These are phyloP conservation scores for Caloboletus inedulis DNA, from an alignment of 1,284 basidiomycete species.

Conservation along the genomic window DNA sequence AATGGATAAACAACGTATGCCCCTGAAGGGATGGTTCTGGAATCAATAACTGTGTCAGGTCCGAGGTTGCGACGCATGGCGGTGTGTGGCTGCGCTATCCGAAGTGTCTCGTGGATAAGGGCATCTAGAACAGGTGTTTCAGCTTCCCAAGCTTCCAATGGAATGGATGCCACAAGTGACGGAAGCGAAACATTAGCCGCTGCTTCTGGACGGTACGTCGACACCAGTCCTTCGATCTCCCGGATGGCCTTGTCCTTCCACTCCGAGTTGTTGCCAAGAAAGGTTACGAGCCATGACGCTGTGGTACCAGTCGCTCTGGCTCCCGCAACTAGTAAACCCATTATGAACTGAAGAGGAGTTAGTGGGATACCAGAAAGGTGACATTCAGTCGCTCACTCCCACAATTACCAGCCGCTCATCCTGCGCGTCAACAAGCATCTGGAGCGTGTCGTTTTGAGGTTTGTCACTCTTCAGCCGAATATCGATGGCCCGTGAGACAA, in stretches of 20 bases:
- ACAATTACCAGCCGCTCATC: conserved; percentile 66
- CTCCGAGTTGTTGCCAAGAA: conserved; percentile 58
- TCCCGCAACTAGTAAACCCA: conserved; percentile 72
- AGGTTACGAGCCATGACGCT: conserved; percentile 71
- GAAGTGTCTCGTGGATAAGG: conserved; percentile 68
- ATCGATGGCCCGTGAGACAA: conserved; percentile 54
- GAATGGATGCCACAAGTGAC: conserved; percentile 51
- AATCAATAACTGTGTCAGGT: conserved; percentile 60
- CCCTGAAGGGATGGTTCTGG: conserved; percentile 62
- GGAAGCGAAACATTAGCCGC: conserved; percentile 37
- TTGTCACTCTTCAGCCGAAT: conserved; percentile 53
- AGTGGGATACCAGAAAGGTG: conserved; percentile 20
- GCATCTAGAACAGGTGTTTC: conserved; percentile 65
- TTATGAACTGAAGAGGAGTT: conserved; percentile 56
- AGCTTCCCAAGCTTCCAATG: conserved; percentile 66
- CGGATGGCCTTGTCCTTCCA: conserved; percentile 56
- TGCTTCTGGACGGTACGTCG: conserved; percentile 37
- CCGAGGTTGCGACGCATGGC: conserved; percentile 76
- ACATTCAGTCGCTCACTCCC: conserved; percentile 47
- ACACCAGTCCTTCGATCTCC: conserved; percentile 62
- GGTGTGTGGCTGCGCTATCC: conserved; percentile 71
- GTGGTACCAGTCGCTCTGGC: conserved; percentile 73
- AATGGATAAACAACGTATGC: conserved; percentile 74
- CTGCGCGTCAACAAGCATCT: conserved; percentile 63
- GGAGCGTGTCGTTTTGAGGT: conserved; percentile 60